phyloP scores from a whole-genome alignment of 805 yeast species.

The Naumovozyma dairenensis region DNA sequence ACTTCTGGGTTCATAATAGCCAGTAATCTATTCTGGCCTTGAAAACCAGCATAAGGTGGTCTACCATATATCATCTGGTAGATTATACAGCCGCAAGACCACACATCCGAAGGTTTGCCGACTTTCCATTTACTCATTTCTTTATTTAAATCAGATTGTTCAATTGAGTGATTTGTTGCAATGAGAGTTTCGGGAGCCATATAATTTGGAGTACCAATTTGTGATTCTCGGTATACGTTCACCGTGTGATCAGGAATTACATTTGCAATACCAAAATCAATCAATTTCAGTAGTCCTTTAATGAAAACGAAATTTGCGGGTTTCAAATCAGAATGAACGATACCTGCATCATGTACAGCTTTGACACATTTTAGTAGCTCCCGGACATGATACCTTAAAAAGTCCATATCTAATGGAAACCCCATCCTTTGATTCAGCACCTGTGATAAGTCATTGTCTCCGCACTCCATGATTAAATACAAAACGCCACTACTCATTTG shows the following conservation, averaged over 20 bases:
- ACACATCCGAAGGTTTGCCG: slow-evolving; percentile 90
- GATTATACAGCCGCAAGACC: slow-evolving; percentile 96
- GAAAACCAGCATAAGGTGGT: slow-evolving; percentile 78
- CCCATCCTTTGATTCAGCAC: slow-evolving; percentile 52
- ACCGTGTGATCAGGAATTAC: slow-evolving; percentile 88
- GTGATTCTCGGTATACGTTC: slow-evolving; percentile 80
- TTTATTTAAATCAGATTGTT: slow-evolving; percentile 10
- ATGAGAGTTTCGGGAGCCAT: slow-evolving; percentile 96
- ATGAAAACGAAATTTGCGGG: slow-evolving; percentile 72
- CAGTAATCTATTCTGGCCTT: slow-evolving; percentile 65
- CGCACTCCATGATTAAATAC: slow-evolving; percentile 84
- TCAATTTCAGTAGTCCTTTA: slow-evolving; percentile 72
- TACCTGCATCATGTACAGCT: slow-evolving; percentile 79
- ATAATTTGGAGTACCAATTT: slow-evolving; percentile 91
- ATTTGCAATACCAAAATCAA: slow-evolving; percentile 94
- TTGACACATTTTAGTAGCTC: slow-evolving; percentile 75
- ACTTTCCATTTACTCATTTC: slow-evolving; percentile 48
- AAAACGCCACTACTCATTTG: slow-evolving; percentile 56
- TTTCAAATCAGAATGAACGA: slow-evolving; percentile 74
- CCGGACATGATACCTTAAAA: slow-evolving; percentile 67
- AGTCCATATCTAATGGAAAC: slow-evolving; percentile 52
- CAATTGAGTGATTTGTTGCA: slow-evolving; percentile 36
- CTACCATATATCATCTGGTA: slow-evolving; percentile 92
- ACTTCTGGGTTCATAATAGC: slow-evolving; percentile 84
- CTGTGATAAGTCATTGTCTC: slow-evolving; percentile 81